Base-by-base conservation (phyloP, 805 yeast genomes). In the Wickerhamomyces canadensis region DNA sequence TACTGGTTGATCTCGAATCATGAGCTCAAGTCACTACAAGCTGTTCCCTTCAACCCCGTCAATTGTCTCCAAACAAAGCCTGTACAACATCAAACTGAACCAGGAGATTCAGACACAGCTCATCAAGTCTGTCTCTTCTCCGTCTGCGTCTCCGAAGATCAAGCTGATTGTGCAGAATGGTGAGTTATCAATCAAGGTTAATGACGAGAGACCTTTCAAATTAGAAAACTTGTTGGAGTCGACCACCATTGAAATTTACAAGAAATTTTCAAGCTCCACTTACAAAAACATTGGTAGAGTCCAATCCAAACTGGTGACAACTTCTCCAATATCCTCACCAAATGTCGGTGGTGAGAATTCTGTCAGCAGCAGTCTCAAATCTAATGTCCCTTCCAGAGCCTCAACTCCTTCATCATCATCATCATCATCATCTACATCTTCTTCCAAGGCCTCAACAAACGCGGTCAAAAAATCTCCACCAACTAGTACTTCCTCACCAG, bases 161-260 rank as follows among this genome's bases (percentile, higher is more conserved):
- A 50, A 44, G 33, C 40, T 53, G 15, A 25, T 50, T 4, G 49
- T 53, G 10, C 42, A 43, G 34, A 37, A 49, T 23, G 56, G 54
- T 17, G 36, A 42, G 11, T 30, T 44, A 19, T 38, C 35, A 4
- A 31, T 54, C 9, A 43, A 47, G 27, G 27, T 52, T 4, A 39
- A 41, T 3, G 31, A 36, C 25, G 15, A 31, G 12, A 13, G 25
- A 7, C 10, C 31, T 2, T 30, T 35, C 14, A 21, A 35, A 10
- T 25, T 45, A 14, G 44, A 42, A 4, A 19, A 29, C 23, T 18
- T 33, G 7, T 22, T 22, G 9, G 45, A 36, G 22, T 14, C 27
- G 2, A n/a, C 45, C 3, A 30, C 37, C 30, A 19, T 42, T 8
- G 50, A 48, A 21, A 33, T 57, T 5, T 55, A 44, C 36, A 48